Conservation (phyloP, 805 yeast species). For the Phaffomyces antillensis region DNA sequence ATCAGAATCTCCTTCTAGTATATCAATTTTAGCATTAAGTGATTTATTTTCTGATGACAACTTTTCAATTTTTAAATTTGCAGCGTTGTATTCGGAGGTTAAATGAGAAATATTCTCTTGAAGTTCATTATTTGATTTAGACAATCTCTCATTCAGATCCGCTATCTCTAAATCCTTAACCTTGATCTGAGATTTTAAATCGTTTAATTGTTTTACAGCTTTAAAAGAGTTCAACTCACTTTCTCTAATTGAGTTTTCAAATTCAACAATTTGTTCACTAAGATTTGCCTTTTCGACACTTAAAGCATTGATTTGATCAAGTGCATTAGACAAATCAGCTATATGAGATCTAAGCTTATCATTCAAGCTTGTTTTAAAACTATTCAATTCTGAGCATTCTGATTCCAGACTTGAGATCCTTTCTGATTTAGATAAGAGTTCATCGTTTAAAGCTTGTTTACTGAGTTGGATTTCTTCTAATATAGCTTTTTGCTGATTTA, state of each 20-base stretch:
- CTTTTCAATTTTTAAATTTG: slow-evolving; percentile 31
- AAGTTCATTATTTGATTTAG: slow-evolving; percentile 26
- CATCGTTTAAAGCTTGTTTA: slow-evolving; percentile 17
- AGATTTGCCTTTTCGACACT: slow-evolving; percentile 19
- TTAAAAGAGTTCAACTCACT: background rate
- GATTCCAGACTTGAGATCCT: slow-evolving; percentile 19
- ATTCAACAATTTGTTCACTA: slow-evolving; percentile 13
- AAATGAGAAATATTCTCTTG: slow-evolving; percentile 29
- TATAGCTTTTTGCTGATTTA: no score
- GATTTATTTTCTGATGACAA: slow-evolving; percentile 38
- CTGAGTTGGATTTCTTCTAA: slow-evolving; percentile 3
- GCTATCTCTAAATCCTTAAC: slow-evolving; percentile 30
- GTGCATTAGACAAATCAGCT: slow-evolving; percentile 22
- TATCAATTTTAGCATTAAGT: slow-evolving; percentile 33
- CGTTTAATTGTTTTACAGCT: slow-evolving; percentile 24
- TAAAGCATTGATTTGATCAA: slow-evolving; percentile 14
- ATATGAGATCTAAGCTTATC: slow-evolving; percentile 18
- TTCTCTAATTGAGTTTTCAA: slow-evolving; percentile 10
- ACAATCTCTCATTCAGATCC: slow-evolving; percentile 24
- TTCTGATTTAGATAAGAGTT: slow-evolving; percentile 19
- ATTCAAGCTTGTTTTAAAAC: slow-evolving; percentile 24
- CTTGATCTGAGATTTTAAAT: slow-evolving; percentile 22
- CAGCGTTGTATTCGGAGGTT: slow-evolving; percentile 26
- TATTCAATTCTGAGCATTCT: slow-evolving; percentile 21
- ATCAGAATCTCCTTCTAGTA: slow-evolving; percentile 32